A percentile compares a stretch with the other conserved stretches of the same genome.
Evolutionary conservation across 1,284 basidiomycete species (phyloP).

Genomic region (Fomitiporia mediterranea): DNA sequence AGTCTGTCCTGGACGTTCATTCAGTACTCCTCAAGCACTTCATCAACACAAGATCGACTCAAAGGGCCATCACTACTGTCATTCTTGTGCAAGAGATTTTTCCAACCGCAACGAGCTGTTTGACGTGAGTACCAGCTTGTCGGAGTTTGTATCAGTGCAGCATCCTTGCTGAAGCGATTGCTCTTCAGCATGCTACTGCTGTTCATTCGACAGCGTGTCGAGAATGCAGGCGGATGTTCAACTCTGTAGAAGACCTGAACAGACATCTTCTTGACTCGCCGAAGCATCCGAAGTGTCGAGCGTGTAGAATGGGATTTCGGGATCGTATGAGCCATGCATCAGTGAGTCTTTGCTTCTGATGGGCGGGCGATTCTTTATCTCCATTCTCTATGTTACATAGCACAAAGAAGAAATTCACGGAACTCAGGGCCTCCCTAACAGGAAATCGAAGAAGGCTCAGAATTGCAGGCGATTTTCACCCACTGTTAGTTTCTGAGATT

Average conservation of each 20-base stretch:
- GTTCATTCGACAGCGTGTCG: conserved; percentile 4
- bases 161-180: background rate
- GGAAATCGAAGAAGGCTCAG: background rate
- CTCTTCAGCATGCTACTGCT: background rate
- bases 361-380: background rate
- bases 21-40: conserved; percentile 10
- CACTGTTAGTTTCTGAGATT: background rate
- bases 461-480: conserved; percentile 6
- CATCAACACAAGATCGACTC: conserved; percentile 12
- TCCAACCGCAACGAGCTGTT: background rate
- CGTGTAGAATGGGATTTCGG: conserved; percentile 13
- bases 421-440: background rate
- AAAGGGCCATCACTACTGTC: conserved; percentile 12
- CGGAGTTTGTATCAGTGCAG: background rate
- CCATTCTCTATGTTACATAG: background rate
- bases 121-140: conserved; percentile 2
- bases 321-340: background rate
- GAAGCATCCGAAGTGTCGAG: conserved; percentile 17
- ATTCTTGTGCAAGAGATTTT: conserved; percentile 4
- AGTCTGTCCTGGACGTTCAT: conserved; percentile 2
- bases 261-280: conserved; percentile 16
- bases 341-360: background rate
- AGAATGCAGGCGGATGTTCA: conserved; percentile 10
- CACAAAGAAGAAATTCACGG: conserved; percentile 12
- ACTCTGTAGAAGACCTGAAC: conserved; percentile 1